Base-by-base conservation (phyloP, 179 eudicot species). In the Sideroxylon spinosum region DNA sequence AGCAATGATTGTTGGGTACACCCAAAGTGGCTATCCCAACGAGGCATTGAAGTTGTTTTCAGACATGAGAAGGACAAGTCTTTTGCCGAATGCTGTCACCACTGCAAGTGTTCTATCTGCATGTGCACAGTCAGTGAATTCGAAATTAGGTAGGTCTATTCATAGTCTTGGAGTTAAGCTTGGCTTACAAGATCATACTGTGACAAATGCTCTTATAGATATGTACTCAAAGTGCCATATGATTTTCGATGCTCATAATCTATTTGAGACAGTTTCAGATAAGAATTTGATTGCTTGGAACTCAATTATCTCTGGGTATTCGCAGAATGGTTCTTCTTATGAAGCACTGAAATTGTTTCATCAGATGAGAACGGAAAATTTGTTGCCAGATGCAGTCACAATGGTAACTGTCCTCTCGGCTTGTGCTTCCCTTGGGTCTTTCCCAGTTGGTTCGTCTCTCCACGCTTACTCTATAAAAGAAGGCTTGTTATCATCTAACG, bases 1-100 rank as follows among this genome's bases (percentile, higher is more conserved):
- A 19, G 91, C 97, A 2, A 93, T 94, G 98, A 94, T 91, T 75
- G 92, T 87, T 57, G 96, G 96, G 66, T 88, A 90, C 77, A 81
- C 91, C 62, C 94, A 92, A 72, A 79, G 67, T 67, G 91, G 96
- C 66, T 76, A 85, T 61, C 85, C 91, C 0, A 25, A 72, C 13
- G 86, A 91, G 74, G 93, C 96, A 66, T 68, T 94, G 84, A 67
- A 80, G 81, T 85, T 94, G 78, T 89, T 92, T 84, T 76, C 82
- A 17, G 82, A 89, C 76, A 80, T 81, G 75, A 89, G 78, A 73
- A 80, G 82, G 81, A 59, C 56, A 52, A 77, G 77, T 23, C 52
- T 88, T 68, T 74, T 82, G 50, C 93, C 95, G 12, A 90, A 93
- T 79, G 82, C 86, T 9, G 81, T 86, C 78, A 92, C 97, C 23